A percentile compares a stretch with the other conserved stretches of the same genome.
These are phyloP conservation scores for Ballota nigra DNA, from an alignment of 257 asterid species.

Conservation along the genomic window DNA sequence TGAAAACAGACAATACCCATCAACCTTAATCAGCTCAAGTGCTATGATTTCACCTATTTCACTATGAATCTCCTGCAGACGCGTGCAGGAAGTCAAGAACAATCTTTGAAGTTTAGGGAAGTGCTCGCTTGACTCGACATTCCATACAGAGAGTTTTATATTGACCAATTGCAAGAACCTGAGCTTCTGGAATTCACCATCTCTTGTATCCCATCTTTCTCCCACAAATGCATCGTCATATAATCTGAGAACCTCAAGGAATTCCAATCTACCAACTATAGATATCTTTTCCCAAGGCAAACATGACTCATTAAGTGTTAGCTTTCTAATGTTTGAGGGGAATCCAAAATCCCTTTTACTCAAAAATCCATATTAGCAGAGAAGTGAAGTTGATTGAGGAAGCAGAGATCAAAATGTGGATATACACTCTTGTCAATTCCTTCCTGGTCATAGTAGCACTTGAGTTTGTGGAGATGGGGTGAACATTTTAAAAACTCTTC, in stretches of 20 bases:
- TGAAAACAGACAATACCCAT: background rate
- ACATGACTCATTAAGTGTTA: background rate
- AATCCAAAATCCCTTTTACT: no score
- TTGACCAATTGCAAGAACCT: background rate
- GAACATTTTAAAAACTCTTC: conserved; percentile 1
- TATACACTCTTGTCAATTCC: background rate
- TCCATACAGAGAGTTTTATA: background rate
- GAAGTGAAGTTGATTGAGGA: background rate
- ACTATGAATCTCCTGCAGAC: background rate
- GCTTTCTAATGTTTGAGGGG: background rate
- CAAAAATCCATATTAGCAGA: background rate
- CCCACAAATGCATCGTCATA: background rate
- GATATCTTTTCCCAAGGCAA: background rate
- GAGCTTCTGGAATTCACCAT: background rate
- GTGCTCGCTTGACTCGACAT: background rate
- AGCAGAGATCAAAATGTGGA: background rate
- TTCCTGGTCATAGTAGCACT: background rate
- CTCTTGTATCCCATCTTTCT: background rate
- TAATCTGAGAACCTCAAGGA: conserved; percentile 4
- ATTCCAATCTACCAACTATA: background rate
- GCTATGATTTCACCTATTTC: background rate
- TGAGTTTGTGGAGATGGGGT: background rate
- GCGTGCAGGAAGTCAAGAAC: background rate
- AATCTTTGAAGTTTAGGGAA: background rate
- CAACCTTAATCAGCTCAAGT: background rate